These are phyloP conservation scores for Fusarium equiseti DNA, from an alignment of 2,329 filamentous ascomycete species.

Conservation along the genomic window DNA sequence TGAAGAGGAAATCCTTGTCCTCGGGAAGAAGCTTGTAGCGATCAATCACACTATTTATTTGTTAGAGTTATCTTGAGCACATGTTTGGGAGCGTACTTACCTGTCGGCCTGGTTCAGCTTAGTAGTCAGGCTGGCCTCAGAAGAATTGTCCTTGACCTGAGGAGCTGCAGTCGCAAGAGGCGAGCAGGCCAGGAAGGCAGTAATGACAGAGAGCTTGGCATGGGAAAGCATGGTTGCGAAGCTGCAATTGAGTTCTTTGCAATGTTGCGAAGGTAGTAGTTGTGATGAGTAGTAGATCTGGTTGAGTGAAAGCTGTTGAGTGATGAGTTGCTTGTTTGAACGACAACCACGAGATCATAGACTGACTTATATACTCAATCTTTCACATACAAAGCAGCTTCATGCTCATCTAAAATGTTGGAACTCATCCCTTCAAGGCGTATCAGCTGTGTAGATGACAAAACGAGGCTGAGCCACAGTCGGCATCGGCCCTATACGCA, in stretches of 20 bases:
- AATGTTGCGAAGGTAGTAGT: not conserved
- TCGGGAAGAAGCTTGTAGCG: constrained; percentile 59
- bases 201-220: not conserved
- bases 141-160: not conserved
- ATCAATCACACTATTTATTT: constrained; percentile 49
- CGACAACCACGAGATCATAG: not conserved
- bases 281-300: not conserved
- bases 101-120: constrained; percentile 56
- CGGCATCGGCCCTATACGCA: constrained; percentile 3
- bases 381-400: fast-evolving
- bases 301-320: not conserved
- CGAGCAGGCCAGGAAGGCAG: constrained; percentile 56
- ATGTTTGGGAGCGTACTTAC: constrained; percentile 34
- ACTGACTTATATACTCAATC: constrained; percentile 12
- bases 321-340: not conserved
- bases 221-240: constrained; percentile 17
- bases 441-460: not conserved
- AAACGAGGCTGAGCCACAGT: not conserved
- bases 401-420: fast-evolving
- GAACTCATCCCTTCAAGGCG: not conserved
- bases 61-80: not conserved
- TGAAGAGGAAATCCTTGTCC: constrained; percentile 61
- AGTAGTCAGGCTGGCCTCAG: constrained; percentile 50
- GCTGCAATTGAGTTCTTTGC: not conserved
- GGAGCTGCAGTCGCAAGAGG: constrained; percentile 48